Evolutionary conservation across 2,329 filamentous ascomycete genomes (phyloP), one percentile per base, ranked within the genome.

Genomic region (Didymella sp.): DNA sequence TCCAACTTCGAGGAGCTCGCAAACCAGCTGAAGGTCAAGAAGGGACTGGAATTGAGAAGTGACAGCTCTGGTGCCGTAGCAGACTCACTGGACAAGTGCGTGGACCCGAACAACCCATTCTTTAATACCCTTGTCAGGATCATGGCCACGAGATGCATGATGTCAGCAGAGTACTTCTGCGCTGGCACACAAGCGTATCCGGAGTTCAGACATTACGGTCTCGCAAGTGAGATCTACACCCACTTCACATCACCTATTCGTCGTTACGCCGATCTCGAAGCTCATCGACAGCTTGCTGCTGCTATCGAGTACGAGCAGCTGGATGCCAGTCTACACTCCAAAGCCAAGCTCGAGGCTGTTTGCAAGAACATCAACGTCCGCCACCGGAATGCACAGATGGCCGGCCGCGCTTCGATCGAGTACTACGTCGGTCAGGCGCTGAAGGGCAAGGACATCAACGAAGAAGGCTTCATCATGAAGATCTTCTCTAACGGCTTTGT

Each of bases 81-180:
- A 48, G 92, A 96, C 76, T 96, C 92, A 17, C 85, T 99, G 1
- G 95, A 99, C 76, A 81, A 79, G 30, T 99, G 95, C 74, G 83
- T 89, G 44, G 93, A 97, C 71, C 78, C 87, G 0, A 74, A 81
- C 9, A 91, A 98, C 69, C 92, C 94, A 25, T 99, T 97, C 81
- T 98, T 99, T 85, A 99, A 99, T 83, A 99, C 94, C 2, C 87
- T 99, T 22, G 89, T 99, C 67, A 91, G 95, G 73, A 96, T 99
- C 78, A 90, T 99, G 81, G 95, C 95, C 9, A 99, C 95, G 8
- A 89, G 95, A 21, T 99, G 95, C 84, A 99, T 99, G 95, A 96
- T 96, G 83, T 95, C 92, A 51, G 95, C 95, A 60, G 95, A 99
- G 78, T 99, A 99, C 79, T 99, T 99, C 79, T 95, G 91, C 79